Conservation (phyloP, 2,329 filamentous ascomycete genomes). For the Monosporascus cannonballus region DNA sequence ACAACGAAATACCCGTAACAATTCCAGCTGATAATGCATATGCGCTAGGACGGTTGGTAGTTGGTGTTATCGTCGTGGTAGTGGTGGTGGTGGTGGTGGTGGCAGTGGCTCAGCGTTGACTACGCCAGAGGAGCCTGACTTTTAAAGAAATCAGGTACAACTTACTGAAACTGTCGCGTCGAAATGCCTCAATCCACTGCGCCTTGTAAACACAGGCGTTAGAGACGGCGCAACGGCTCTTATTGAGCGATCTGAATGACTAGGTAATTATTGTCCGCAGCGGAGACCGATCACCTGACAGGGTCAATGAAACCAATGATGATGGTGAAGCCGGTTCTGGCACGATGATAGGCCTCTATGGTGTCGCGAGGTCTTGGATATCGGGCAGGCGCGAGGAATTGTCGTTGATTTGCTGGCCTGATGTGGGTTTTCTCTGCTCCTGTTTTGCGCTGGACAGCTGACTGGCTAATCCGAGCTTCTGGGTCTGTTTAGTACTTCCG, state of each 20-base stretch:
- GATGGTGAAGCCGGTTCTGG: conserved; percentile 33
- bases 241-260: conserved; percentile 25
- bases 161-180: conserved; percentile 13
- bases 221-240: conserved; percentile 9
- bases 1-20: conserved; percentile 14
- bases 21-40: conserved; percentile 17
- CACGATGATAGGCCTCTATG: conserved; percentile 46
- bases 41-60: conserved; percentile 19
- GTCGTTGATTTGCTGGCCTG: conserved; percentile 46
- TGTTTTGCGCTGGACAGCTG: conserved; percentile 25
- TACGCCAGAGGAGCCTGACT: conserved; percentile 9
- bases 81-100: conserved; percentile 10
- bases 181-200: conserved; percentile 2
- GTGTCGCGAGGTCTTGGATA: conserved; percentile 28
- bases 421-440: conserved; percentile 18
- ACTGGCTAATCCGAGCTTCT: conserved; percentile 22
- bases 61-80: not conserved
- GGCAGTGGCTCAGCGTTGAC: conserved; percentile 10
- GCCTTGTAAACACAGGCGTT: not conserved
- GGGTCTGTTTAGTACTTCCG: conserved; percentile 11
- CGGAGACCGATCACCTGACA: conserved; percentile 46
- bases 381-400: conserved; percentile 35
- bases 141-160: conserved; percentile 16
- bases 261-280: conserved; percentile 37
- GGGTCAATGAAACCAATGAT: conserved; percentile 39